These are phyloP conservation scores for Dothistroma pini DNA, from an alignment of 2,329 filamentous ascomycete species.

Conservation along the genomic window DNA sequence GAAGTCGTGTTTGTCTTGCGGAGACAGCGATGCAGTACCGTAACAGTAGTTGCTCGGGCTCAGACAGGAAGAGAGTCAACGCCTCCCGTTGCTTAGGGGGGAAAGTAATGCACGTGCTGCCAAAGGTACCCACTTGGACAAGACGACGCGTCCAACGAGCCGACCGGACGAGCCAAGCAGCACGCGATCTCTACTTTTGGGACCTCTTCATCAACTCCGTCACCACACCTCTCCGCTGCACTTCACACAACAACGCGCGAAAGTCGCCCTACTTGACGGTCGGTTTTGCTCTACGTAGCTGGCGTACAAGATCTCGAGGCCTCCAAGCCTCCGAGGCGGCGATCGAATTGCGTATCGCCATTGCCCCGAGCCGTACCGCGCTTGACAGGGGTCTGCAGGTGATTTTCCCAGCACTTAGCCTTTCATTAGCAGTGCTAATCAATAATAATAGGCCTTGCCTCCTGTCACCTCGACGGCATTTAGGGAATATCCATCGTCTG, in stretches of 20 bases:
- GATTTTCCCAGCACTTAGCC: too few species aligned
- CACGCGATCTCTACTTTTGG: background rate
- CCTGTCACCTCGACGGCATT: background rate
- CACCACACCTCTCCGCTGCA: background rate
- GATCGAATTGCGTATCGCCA: too few species aligned
- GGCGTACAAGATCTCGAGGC: too few species aligned
- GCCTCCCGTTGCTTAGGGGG: background rate
- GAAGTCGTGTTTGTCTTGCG: background rate
- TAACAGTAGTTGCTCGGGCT: background rate
- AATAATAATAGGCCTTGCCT: background rate
- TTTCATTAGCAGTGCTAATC: too few species aligned
- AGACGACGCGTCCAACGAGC: background rate
- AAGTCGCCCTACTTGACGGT: too few species aligned
- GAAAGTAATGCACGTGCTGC: background rate
- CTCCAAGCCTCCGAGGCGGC: too few species aligned
- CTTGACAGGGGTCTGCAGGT: too few species aligned
- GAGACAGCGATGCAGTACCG: background rate
- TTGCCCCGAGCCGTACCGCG: too few species aligned
- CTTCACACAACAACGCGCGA: too few species aligned
- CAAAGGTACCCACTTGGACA: background rate
- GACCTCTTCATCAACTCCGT: background rate
- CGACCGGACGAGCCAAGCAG: background rate
- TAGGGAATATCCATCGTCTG: background rate
- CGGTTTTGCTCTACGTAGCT: too few species aligned
- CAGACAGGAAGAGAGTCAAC: background rate